Evolutionary conservation across 768 basidiomycete species (phyloP).

Genomic region (Phylloporus scabripes): DNA sequence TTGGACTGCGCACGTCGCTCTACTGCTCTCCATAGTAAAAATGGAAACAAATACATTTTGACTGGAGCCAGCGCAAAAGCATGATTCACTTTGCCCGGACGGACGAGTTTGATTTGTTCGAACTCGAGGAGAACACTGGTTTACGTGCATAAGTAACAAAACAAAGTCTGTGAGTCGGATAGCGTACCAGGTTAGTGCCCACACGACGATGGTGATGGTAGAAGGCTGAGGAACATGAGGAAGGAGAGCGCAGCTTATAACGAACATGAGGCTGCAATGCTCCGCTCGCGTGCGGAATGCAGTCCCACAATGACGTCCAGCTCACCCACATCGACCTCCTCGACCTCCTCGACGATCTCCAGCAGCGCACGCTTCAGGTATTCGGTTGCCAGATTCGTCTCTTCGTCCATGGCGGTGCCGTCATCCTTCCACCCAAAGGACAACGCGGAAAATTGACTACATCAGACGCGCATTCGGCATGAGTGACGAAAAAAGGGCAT

Average conservation of each 20-base stretch:
- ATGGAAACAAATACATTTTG: no score
- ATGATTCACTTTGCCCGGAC: no score
- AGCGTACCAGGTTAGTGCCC: no score
- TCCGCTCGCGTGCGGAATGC: conserved; percentile 13
- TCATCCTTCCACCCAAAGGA: conserved; percentile 56
- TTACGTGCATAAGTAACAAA: no score
- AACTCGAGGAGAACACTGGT: no score
- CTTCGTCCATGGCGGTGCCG: conserved; percentile 67
- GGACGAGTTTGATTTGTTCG: no score
- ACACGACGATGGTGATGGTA: no score
- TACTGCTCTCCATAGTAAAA: no score
- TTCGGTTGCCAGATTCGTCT: conserved; percentile 55
- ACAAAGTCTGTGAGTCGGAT: no score
- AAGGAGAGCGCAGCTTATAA: neutral
- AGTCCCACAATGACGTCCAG: conserved; percentile 32
- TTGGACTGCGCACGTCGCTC: no score
- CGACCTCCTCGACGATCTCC: conserved; percentile 46
- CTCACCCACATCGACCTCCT: conserved; percentile 34
- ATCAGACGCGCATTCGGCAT: conserved; percentile 54
- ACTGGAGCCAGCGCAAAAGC: no score
- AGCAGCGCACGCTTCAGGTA: conserved; percentile 38
- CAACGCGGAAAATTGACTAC: conserved; percentile 66
- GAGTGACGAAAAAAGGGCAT: conserved; percentile 49
- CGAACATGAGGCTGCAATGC: conserved; percentile 1
- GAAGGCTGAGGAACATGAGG: no score